A percentile compares a stretch with the other conserved stretches of the same genome.
phyloP scores from a whole-genome alignment of 2,329 filamentous ascomycete genomes.

The Talaromyces sp. region DNA sequence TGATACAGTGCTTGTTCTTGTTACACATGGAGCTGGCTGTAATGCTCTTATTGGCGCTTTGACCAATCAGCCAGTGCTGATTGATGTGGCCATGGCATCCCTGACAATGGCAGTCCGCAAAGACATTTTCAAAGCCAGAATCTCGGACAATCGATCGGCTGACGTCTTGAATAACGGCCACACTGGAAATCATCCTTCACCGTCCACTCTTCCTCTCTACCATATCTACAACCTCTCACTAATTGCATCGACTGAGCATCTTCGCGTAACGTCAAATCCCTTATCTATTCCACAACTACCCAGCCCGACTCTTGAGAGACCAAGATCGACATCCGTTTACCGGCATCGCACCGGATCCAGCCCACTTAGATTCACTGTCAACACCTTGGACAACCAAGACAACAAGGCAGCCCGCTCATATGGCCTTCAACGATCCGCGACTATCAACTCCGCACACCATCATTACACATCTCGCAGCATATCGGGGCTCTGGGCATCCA shows the following conservation, averaged over 20 bases:
- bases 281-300: conserved; percentile 24
- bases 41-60: conserved; percentile 92
- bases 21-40: conserved; percentile 93
- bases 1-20: conserved; percentile 77
- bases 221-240: conserved; percentile 58
- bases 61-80: conserved; percentile 83
- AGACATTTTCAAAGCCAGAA: conserved; percentile 23
- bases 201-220: conserved; percentile 32
- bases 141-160: conserved; percentile 10
- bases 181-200: conserved; percentile 18
- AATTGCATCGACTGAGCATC: conserved; percentile 59
- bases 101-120: conserved; percentile 80
- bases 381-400: conserved; percentile 20
- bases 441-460: conserved; percentile 17
- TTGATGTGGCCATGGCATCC: conserved; percentile 86
- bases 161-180: conserved; percentile 12
- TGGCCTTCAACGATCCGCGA: conserved; percentile 16
- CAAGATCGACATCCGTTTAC: conserved; percentile 28
- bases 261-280: conserved; percentile 48
- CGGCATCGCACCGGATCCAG: conserved; percentile 29
- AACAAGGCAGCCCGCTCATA: neutral
- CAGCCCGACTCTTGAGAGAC: conserved; percentile 20
- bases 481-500: conserved; percentile 36
- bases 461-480: conserved; percentile 20
- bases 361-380: conserved; percentile 15